Conservation (phyloP, 2,329 filamentous ascomycete species). For the Penicillium sp. region DNA sequence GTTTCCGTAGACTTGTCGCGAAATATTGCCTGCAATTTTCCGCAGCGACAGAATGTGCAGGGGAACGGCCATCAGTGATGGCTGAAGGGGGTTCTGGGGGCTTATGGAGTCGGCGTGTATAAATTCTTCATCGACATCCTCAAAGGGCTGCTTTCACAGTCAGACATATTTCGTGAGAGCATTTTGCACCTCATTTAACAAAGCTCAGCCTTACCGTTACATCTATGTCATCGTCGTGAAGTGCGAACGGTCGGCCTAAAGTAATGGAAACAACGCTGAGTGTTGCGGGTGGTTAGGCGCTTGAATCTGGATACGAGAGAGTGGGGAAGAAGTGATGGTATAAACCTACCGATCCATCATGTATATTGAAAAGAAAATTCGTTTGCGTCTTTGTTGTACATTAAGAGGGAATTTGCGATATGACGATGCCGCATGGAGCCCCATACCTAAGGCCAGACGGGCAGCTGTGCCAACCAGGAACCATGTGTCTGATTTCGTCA, state of each 20-base stretch:
- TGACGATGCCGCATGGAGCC: constrained; percentile 41
- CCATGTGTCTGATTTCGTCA: constrained; percentile 43
- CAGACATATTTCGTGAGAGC: not conserved
- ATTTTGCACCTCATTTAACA: not conserved
- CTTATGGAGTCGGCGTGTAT: constrained; percentile 27
- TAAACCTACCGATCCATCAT: constrained; percentile 48
- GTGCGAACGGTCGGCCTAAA: constrained; percentile 48
- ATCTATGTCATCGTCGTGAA: constrained; percentile 51
- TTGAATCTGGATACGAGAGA: not conserved
- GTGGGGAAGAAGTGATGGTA: not conserved
- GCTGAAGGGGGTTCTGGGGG: constrained; percentile 30
- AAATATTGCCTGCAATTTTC: constrained; percentile 45
- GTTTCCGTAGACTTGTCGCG: constrained; percentile 30
- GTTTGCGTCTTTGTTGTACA: constrained; percentile 41
- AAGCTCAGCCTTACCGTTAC: constrained; percentile 28
- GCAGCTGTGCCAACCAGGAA: constrained; percentile 49
- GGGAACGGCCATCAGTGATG: constrained; percentile 43
- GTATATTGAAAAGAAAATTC: constrained; percentile 50
- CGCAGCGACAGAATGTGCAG: constrained; percentile 46
- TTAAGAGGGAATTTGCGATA: constrained; percentile 38
- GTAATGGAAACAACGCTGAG: constrained; percentile 47
- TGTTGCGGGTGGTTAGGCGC: not conserved
- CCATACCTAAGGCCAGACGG: constrained; percentile 47
- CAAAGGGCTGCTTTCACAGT: constrained; percentile 36
- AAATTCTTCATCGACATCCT: constrained; percentile 39